Percentiles rank a stretch among this genome's conserved stretches.
Evolutionary conservation across 768 basidiomycete genomes (phyloP).

Genomic region (Mycena capillaripes): DNA sequence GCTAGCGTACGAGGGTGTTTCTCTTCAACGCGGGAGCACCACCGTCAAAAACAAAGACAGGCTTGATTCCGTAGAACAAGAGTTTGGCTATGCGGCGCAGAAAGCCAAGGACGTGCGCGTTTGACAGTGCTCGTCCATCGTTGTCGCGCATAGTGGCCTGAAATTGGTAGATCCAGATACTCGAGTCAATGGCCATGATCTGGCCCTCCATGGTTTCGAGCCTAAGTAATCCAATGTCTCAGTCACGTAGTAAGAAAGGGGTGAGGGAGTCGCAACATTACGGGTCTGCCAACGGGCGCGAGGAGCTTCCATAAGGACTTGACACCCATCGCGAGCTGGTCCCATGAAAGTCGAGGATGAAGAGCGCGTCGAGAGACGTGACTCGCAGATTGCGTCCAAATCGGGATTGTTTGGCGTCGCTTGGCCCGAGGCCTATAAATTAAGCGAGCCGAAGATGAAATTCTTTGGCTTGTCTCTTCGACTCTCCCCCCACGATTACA

Average conservation of each 20-base stretch:
- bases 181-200: constrained; percentile 96
- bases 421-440: not conserved
- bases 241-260: constrained; percentile 6
- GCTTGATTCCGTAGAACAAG: constrained; percentile 97
- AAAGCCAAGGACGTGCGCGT: constrained; percentile 95
- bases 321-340: constrained; percentile 81
- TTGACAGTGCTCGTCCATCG: constrained; percentile 90
- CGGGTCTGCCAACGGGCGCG: constrained; percentile 93
- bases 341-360: constrained; percentile 21
- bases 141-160: constrained; percentile 99
- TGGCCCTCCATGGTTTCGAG: constrained; percentile 97
- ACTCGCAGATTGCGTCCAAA: too few species aligned
- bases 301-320: constrained; percentile 96
- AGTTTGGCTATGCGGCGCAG: constrained; percentile 93
- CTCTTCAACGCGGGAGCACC: constrained; percentile 94
- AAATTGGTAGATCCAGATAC: constrained; percentile 99
- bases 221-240: constrained; percentile 59
- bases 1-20: constrained; percentile 80
- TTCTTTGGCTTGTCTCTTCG: not conserved
- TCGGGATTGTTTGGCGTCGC: not conserved
- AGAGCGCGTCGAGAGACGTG: constrained; percentile 17
- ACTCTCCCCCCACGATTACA: not conserved
- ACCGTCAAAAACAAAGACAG: constrained; percentile 99
- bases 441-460: not conserved
- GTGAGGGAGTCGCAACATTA: constrained; percentile 72